Evolutionary conservation across 129 eudicot species (phyloP), one percentile per base, ranked within the genome.

Genomic region (Mikania micrantha): DNA sequence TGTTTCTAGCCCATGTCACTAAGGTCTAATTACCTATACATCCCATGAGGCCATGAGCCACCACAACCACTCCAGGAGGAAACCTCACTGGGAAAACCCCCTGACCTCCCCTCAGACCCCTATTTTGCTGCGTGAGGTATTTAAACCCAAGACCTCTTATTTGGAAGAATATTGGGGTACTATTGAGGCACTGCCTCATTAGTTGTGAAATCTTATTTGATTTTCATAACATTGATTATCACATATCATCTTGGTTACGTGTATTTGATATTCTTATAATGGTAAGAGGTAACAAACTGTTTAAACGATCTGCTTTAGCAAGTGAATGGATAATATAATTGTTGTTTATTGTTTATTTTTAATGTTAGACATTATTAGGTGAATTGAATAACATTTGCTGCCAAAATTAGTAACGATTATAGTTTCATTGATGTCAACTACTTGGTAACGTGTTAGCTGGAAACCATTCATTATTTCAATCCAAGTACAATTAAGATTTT

Each of bases 391-490:
- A 9, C 42, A 63, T 39, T 12, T 11, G n/a, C n/a, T n/a, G 32
- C 56, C 54, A 42, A 40, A 41, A 41, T 64, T 15, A 25, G 39
- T 42, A 64, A 41, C 38, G 25, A 8, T 64, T 64, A 6, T 42
- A 64, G 6, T 64, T 64, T 42, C 40, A 64, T 64, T 64, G 25
- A 41, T 64, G 70, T 42, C 57, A 64, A 64, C 38, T 44, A 64
- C 70, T 64, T 63, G 70, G 3, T 64, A 24, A 27, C 27, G 39
- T 25, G 38, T 64, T 42, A n/a, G 70, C 70, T 64, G 56, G 39
- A 64, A 64, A 41, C 22, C 56, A 64, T 41, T 64, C 25, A 64
- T 24, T 64, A 50, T 64, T 13, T 40, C 19, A 31, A 39, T 22
- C 17, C 3, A 7, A 11, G 25, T 64, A 41, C 9, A 32, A 32